Base-by-base conservation (phyloP, 2,329 filamentous ascomycete genomes). In the Neonectria sp. region DNA sequence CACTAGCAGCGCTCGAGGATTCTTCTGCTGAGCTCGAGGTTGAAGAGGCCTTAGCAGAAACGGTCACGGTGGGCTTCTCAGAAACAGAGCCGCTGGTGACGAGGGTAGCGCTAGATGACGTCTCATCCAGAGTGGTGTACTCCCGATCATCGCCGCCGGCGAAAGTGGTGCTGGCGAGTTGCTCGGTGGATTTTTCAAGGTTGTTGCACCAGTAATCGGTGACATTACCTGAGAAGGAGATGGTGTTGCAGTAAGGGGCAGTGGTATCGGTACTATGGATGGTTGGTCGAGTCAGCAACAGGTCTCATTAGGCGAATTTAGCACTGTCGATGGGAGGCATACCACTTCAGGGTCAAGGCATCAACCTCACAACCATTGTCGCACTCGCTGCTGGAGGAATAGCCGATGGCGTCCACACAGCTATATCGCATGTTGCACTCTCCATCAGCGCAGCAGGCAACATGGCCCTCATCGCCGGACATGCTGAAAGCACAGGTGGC, bases 301-400 rank as follows among this genome's bases (percentile, higher is more conserved):
- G 25, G 17, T 53, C 25, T 25, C 15, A 45, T 35, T 35, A 21
- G 12, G 15, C 6, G 31, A 8, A 31, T 45, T 29, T 15, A 15
- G 15, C 12, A 33, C 9, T 17, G 51, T 17, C n/a, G 31, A 9
- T 11, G 25, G 29, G 6, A 58, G 6, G 31, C 31, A 15, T 48
- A 86, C 85, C 85, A 87, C 75, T 87, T 87, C 43, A 83, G 68
- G 12, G 82, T 85, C 40, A 75, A 79, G 2, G 75, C 76, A 61
- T 86, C 82, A 21, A 78, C 72, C 24, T 77, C 66, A 64, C 85
- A 87, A 12, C 77, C 79, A 55, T 79, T 69, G 60, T 83, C 78
- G 66, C 85, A 87, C 12, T 73, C 68, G 49, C 79, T 82, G 6
- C 77, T 77, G 3, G 73, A 72, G 37, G 68, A 79, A 33, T 82